Evolutionary conservation across 805 yeast genomes (phyloP), one percentile per base, ranked within the genome.

Genomic region (Yarrowia deformans): DNA sequence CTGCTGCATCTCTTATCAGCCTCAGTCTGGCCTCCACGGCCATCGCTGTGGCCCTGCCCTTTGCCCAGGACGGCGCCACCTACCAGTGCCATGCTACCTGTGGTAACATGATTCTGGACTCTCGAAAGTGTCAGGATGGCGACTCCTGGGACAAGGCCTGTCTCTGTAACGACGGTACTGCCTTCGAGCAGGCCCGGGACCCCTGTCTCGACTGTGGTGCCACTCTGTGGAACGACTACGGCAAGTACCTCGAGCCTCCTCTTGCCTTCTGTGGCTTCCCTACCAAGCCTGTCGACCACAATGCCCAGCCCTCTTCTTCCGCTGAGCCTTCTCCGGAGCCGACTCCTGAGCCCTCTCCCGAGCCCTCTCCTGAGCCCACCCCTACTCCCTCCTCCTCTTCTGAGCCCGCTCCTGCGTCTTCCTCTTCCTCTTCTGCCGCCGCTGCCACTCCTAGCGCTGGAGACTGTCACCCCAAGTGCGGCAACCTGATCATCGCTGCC

Each of bases 21-120:
- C 42, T 35, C 14, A 18, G 91, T 14, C 79, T 90, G 66, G 77
- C 80, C 1, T 74, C 90, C 40, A 97, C 97, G 70, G 76, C 91
- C 52, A 82, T 83, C 13, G 96, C 55, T 16, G 56, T 54, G 9
- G 56, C 56, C 39, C 29, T 52, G 7, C 56, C 68, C 40, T 32
- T 23, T 9, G 48, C 42, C 18, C 48, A 40, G 37, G 63, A n/a
- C 9, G 49, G 19, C n/a, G 35, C 68, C 5, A n/a, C 39, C 48
- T 48, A 48, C 48, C 46, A 37, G 37, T 63, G 68, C 48, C 68
- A 63, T 35, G 55, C 68, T 13, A 48, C 68, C n/a, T 63, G 68
- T 37, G 68, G 68, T 23, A 40, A 32, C 48, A 46, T 63, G 68
- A 48, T 63, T 54, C 37, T 37, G 2, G 68, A 37, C 18, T 37